Base-by-base conservation (phyloP, 257 asterid species). In the Solanum rostratum region DNA sequence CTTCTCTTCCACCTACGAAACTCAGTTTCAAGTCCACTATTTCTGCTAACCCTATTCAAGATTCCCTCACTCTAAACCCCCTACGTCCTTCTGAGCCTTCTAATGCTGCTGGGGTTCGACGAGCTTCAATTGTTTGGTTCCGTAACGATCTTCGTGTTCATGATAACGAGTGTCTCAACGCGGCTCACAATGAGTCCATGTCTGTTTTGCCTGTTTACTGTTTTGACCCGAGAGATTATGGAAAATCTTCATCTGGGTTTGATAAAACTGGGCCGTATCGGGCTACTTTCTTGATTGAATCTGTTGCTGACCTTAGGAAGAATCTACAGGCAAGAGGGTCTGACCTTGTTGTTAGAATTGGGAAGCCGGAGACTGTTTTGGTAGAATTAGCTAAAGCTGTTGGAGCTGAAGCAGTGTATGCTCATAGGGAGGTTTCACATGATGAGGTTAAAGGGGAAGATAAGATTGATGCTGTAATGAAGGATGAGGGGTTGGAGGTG, bases 101-200 rank as follows among this genome's bases (percentile, higher is more conserved):
- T 24, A 88, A 87, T 80, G 92, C 88, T 86, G 97, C 93, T 80
- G 92, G 89, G 81, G 85, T 91, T 76, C 97, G 97, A 69, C 92
- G 95, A 62, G 90, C 98, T 16, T 91, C 97, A 27, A 92, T 97
- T 63, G 97, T 95, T 2, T 95, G 99, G 99, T 92, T 97, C 92
- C 97, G 99, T 16, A 97, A 97, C 88, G 99, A 97, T 87, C 97
- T 97, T 66, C 99, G 99, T 45, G 89, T 94, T 85, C 94, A 94
- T 74, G 99, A 97, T 88, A 97, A 97, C 62, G 99, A 95, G 82
- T 91, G 94, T 85, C 97, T 97, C 81, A 85, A 93, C 84, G 80
- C 94, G 1, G 99, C 99, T 54, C 91, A 94, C 90, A 91, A 92
- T 85, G 97, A 94, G 14, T 91, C 99, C 5, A 54, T 93, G 43